Percentiles rank a stretch among this genome's conserved stretches.
Evolutionary conservation across 805 yeast genomes (phyloP).

Genomic region (Spathaspora arborariae): DNA sequence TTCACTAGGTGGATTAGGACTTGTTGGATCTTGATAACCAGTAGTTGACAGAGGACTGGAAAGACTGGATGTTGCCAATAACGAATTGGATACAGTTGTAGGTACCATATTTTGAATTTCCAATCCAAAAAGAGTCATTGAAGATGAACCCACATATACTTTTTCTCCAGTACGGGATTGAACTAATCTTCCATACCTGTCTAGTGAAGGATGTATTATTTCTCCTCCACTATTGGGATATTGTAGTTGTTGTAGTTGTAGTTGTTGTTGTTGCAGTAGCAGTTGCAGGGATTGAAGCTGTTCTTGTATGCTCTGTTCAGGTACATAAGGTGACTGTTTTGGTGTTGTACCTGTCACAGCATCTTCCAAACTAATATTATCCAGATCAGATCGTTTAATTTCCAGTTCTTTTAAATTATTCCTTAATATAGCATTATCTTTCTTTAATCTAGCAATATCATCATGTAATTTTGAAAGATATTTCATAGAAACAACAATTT

Average conservation of each 20-base stretch:
- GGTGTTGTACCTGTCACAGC: background rate
- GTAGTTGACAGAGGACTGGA: slow-evolving; percentile 9
- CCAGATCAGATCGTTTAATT: background rate
- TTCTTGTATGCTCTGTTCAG: background rate
- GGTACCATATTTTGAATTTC: slow-evolving; percentile 69
- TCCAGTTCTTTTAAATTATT: slow-evolving; percentile 34
- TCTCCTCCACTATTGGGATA: slow-evolving; percentile 27
- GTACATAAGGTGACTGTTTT: background rate
- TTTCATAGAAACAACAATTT: slow-evolving; percentile 68
- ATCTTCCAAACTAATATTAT: background rate
- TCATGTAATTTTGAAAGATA: slow-evolving; percentile 65
- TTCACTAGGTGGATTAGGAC: slow-evolving; percentile 14
- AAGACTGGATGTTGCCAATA: slow-evolving; percentile 5
- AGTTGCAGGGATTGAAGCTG: slow-evolving; percentile 8
- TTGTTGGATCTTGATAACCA: slow-evolving; percentile 8
- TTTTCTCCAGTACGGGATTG: slow-evolving; percentile 74
- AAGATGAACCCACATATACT: slow-evolving; percentile 75
- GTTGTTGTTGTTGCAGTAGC: slow-evolving; percentile 3
- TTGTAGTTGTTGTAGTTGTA: background rate
- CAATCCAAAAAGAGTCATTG: slow-evolving; percentile 77
- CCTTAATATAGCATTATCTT: slow-evolving; percentile 59
- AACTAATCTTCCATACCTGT: slow-evolving; percentile 65
- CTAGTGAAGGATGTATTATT: slow-evolving; percentile 67
- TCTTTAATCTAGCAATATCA: slow-evolving; percentile 60
- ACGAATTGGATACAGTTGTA: slow-evolving; percentile 13